These are phyloP conservation scores for Ophiostoma pallidulum DNA, from an alignment of 2,329 filamentous ascomycete genomes.

Conservation along the genomic window DNA sequence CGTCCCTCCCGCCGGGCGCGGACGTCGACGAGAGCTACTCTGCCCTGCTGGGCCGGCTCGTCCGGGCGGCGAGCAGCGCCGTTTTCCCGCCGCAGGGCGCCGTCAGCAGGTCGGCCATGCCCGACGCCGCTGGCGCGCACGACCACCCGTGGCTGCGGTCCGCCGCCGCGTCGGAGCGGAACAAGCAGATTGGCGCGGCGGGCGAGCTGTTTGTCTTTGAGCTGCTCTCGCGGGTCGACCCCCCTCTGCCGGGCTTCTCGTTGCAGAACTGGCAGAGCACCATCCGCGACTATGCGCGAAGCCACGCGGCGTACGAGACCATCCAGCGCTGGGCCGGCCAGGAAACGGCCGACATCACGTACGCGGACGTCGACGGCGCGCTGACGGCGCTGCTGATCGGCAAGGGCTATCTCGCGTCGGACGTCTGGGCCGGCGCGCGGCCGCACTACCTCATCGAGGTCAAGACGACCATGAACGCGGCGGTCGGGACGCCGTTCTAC, in stretches of 20 bases:
- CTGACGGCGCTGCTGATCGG: constrained; percentile 28
- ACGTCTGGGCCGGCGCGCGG: constrained; percentile 19
- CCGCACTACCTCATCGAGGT: constrained; percentile 42
- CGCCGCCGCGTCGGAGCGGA: not conserved
- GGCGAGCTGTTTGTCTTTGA: constrained; percentile 7
- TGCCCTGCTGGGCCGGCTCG: not conserved
- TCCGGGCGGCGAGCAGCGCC: not conserved
- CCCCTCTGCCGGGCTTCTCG: constrained; percentile 22
- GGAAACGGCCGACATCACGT: constrained; percentile 40
- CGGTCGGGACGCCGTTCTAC: constrained; percentile 32
- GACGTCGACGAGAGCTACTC: not conserved
- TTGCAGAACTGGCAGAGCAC: constrained; percentile 38
- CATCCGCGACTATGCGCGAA: constrained; percentile 31
- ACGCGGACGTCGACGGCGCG: constrained; percentile 27
- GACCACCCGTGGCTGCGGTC: not conserved
- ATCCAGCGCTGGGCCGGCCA: constrained; percentile 30
- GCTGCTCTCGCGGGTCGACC: not conserved
- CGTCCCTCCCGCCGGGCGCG: not conserved
- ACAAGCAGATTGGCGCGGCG: constrained; percentile 5
- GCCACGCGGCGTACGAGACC: constrained; percentile 31
- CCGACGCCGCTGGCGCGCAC: not conserved
- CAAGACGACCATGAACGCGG: constrained; percentile 33
- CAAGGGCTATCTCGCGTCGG: constrained; percentile 24
- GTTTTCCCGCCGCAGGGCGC: not conserved
- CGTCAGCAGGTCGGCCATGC: not conserved